phyloP scores from a whole-genome alignment of 345 rosid genomes.

The Cardamine chenopodiifolia region DNA sequence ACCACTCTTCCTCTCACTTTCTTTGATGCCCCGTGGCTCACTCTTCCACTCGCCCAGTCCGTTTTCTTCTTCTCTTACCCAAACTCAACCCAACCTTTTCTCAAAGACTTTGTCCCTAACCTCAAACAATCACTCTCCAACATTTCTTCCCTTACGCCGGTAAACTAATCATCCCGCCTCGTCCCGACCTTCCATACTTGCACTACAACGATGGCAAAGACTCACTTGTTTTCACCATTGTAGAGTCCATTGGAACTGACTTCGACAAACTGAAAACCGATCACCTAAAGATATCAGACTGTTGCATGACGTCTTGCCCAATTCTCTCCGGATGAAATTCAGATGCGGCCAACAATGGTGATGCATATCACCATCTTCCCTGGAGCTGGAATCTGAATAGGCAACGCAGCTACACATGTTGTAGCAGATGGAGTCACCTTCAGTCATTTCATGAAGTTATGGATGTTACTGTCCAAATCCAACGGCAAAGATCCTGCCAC shows the following conservation, averaged over 20 bases:
- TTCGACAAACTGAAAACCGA: conserved; percentile 30
- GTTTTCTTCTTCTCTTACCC: conserved; percentile 48
- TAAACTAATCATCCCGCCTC: conserved; percentile 34
- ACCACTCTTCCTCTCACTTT: conserved; percentile 47
- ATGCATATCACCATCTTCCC: conserved; percentile 49
- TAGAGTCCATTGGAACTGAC: conserved; percentile 43
- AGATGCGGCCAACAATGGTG: conserved; percentile 25
- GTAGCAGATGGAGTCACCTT: conserved; percentile 44
- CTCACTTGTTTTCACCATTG: conserved; percentile 38
- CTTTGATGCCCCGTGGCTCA: conserved; percentile 45
- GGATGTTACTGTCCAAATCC: conserved; percentile 45
- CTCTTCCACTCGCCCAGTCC: conserved; percentile 34
- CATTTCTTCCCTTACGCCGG: conserved; percentile 54
- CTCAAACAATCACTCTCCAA: conserved; percentile 50
- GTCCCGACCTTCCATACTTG: conserved; percentile 39
- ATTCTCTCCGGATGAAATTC: conserved; percentile 20
- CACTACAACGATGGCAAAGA: conserved; percentile 41
- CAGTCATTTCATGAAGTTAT: conserved; percentile 42
- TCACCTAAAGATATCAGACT: conserved; percentile 32
- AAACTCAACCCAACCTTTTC: conserved; percentile 41
- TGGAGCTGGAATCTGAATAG: conserved; percentile 46
- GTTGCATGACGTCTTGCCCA: conserved; percentile 40
- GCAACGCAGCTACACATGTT: conserved; percentile 30
- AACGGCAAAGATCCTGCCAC: not conserved
- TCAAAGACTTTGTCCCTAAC: conserved; percentile 41